phyloP scores from a whole-genome alignment of 257 asterid genomes.

The Schizonepeta tenuifolia region DNA sequence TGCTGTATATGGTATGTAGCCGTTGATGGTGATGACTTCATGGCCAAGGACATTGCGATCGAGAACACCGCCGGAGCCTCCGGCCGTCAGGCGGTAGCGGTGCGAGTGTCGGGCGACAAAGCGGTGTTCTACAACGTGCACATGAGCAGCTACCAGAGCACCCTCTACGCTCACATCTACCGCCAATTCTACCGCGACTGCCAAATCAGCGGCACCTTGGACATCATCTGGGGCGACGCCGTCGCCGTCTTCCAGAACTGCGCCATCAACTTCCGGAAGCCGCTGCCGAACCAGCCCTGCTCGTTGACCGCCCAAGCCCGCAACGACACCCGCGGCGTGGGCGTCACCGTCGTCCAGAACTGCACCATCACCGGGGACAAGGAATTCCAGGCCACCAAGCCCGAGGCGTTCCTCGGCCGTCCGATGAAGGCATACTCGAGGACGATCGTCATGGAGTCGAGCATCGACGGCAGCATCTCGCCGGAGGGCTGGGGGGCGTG shows the following conservation, averaged over 20 bases:
- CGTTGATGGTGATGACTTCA: constrained; percentile 57
- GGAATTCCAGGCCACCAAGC: constrained; percentile 31
- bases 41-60: constrained; percentile 68
- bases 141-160: constrained; percentile 74
- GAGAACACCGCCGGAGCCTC: constrained; percentile 79
- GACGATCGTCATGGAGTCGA: constrained; percentile 66
- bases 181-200: constrained; percentile 79
- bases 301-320: constrained; percentile 87
- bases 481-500: constrained; percentile 83
- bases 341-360: constrained; percentile 60
- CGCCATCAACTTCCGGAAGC: constrained; percentile 60
- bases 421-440: constrained; percentile 82
- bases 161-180: constrained; percentile 70
- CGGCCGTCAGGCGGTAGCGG: constrained; percentile 75
- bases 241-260: constrained; percentile 66
- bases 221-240: constrained; percentile 82
- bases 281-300: constrained; percentile 62
- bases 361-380: constrained; percentile 53
- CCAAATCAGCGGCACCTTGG: constrained; percentile 72
- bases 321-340: constrained; percentile 53
- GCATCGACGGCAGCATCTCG: constrained; percentile 50
- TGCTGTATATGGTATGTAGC: constrained; percentile 35
- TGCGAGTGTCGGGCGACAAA: constrained; percentile 69
- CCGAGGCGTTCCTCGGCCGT: constrained; percentile 64
- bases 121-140: constrained; percentile 62